Evolutionary conservation across 345 rosid genomes (phyloP).

Genomic region (Raphanus sativus): DNA sequence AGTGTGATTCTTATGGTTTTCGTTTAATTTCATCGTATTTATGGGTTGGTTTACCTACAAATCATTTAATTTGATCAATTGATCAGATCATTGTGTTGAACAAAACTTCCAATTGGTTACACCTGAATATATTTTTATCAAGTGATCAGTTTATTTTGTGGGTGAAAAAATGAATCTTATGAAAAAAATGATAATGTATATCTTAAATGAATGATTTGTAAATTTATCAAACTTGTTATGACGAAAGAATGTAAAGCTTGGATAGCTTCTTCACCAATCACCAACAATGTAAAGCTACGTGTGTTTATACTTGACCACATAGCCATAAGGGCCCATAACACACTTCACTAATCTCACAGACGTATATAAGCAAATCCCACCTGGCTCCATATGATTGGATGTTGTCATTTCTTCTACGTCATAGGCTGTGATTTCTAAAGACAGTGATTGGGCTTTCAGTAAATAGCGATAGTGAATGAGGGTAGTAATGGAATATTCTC

Average conservation of each 20-base stretch:
- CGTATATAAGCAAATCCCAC: neutral
- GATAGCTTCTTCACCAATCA: neutral
- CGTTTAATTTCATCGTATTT: too few species aligned
- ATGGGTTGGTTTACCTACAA: neutral
- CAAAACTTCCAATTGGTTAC: neutral
- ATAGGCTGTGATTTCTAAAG: conserved; percentile 28
- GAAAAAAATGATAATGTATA: neutral
- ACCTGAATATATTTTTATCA: too few species aligned
- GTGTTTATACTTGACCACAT: conserved; percentile 20
- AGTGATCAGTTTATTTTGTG: too few species aligned
- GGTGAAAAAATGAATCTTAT: too few species aligned
- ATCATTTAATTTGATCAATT: too few species aligned
- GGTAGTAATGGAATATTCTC: neutral
- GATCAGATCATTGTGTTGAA: neutral
- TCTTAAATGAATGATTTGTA: neutral
- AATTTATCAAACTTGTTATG: neutral
- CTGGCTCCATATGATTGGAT: neutral
- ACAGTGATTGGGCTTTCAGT: conserved; percentile 12
- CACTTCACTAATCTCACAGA: neutral
- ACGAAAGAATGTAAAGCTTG: neutral
- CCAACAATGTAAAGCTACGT: conserved; percentile 24
- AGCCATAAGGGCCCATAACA: neutral
- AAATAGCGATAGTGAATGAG: neutral
- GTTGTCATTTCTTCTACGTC: conserved; percentile 10
- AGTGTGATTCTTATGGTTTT: too few species aligned